Percentiles rank a stretch among this genome's conserved stretches.
These are phyloP conservation scores for Setaria viridis DNA, from an alignment of 202 grass and related monocot genomes.

Conservation along the genomic window DNA sequence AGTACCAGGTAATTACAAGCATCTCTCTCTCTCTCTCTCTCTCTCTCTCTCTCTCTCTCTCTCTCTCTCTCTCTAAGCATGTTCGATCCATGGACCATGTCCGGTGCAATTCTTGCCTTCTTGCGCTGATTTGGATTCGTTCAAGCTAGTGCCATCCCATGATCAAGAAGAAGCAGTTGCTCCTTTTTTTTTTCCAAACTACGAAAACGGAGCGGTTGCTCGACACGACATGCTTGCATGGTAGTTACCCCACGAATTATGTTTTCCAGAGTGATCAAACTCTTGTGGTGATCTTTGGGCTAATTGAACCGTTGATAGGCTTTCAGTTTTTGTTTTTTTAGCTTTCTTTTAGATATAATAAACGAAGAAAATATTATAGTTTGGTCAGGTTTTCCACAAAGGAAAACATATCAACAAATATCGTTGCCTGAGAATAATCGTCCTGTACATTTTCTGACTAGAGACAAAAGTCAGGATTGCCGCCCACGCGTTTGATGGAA, in stretches of 20 bases:
- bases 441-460: background rate
- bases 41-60: too few species aligned
- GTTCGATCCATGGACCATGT: constrained; percentile 12
- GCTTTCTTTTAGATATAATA: background rate
- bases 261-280: background rate
- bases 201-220: background rate
- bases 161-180: background rate
- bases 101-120: background rate
- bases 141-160: background rate
- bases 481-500: background rate
- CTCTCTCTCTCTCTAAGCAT: background rate
- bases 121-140: background rate
- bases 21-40: background rate
- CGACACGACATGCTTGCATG: background rate
- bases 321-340: background rate
- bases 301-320: background rate
- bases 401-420: background rate
- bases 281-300: background rate
- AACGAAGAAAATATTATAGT: background rate
- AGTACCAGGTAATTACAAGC: constrained; percentile 8
- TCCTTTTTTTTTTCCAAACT: background rate
- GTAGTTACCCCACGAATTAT: background rate
- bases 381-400: background rate
- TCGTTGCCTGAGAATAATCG: background rate
- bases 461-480: background rate